Percentiles rank a stretch among this genome's conserved stretches.
Conservation (phyloP, 2,329 filamentous ascomycete species). For the Pseudonectria foliicola region DNA sequence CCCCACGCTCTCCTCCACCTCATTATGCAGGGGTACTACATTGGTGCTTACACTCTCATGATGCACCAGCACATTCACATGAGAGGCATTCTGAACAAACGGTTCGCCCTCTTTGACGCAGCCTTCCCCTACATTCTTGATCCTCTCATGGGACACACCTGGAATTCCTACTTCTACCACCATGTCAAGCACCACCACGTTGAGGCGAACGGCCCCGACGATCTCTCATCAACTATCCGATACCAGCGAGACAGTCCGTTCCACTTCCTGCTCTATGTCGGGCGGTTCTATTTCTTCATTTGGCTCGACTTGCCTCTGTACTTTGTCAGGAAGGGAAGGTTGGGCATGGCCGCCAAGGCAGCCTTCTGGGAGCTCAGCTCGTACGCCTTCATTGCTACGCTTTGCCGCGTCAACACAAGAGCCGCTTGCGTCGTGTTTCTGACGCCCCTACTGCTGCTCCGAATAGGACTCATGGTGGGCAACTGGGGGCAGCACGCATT, state of each 20-base stretch:
- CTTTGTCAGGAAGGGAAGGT: slow-evolving; percentile 59
- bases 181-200: slow-evolving; percentile 83
- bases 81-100: slow-evolving; percentile 56
- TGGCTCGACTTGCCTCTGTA: slow-evolving; percentile 72
- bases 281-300: slow-evolving; percentile 64
- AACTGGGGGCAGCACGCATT: slow-evolving; percentile 84
- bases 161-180: slow-evolving; percentile 81
- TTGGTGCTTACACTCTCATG: slow-evolving; percentile 70
- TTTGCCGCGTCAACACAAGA: slow-evolving; percentile 43
- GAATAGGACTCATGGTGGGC: slow-evolving; percentile 69
- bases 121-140: slow-evolving; percentile 68
- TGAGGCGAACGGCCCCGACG: slow-evolving; percentile 70
- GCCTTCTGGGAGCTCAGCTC: slow-evolving; percentile 54
- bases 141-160: slow-evolving; percentile 74
- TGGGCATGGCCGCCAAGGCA: slow-evolving; percentile 44
- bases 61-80: slow-evolving; percentile 82
- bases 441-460: slow-evolving; percentile 58
- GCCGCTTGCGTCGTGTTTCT: slow-evolving; percentile 60
- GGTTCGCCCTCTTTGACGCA: slow-evolving; percentile 50
- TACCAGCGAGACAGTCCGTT: slow-evolving; percentile 64
- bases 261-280: slow-evolving; percentile 66
- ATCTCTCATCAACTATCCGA: slow-evolving; percentile 67
- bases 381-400: slow-evolving; percentile 44
- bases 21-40: slow-evolving; percentile 59
- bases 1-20: slow-evolving; percentile 60